Conservation (phyloP, 768 basidiomycete species). For the Psilocybe cubensis region DNA sequence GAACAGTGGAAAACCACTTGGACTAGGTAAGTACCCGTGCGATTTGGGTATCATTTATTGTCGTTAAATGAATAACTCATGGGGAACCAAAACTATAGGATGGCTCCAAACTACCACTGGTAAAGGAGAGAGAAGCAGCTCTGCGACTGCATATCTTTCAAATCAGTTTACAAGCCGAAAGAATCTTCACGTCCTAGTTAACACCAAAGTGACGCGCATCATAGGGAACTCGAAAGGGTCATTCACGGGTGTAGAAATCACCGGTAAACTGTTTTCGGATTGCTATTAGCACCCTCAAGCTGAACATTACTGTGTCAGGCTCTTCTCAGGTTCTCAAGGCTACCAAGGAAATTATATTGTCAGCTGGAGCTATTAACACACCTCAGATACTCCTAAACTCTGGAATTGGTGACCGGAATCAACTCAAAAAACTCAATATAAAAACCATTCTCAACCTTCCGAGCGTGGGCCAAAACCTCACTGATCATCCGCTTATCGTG, state of each 20-base stretch:
- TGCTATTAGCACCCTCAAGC: not conserved
- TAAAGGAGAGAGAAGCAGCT: conserved; percentile 24
- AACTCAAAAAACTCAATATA: conserved; percentile 14
- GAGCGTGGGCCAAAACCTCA: conserved; percentile 21
- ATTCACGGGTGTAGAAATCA: conserved; percentile 7
- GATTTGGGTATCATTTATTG: not conserved
- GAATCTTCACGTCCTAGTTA: conserved; percentile 34
- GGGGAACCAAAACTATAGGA: conserved; percentile 15
- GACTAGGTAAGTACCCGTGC: conserved; percentile 24
- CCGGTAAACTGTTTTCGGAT: conserved; percentile 12
- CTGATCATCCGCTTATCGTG: conserved; percentile 13
- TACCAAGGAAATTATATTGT: conserved; percentile 38
- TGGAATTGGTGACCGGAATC: conserved; percentile 19
- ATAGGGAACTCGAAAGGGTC: conserved; percentile 7
- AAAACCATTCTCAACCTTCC: conserved; percentile 13
- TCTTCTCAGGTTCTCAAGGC: conserved; percentile 30
- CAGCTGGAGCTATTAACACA: conserved; percentile 17
- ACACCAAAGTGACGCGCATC: conserved; percentile 26
- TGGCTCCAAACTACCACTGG: conserved; percentile 26
- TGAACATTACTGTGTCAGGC: not conserved
- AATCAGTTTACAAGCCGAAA: conserved; percentile 21
- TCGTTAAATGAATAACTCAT: conserved; percentile 1
- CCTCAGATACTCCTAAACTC: conserved; percentile 26
- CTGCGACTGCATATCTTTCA: conserved; percentile 25
- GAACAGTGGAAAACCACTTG: conserved; percentile 33